Conservation (phyloP, 2,329 filamentous ascomycete species). For the Parastagonospora nodorum region DNA sequence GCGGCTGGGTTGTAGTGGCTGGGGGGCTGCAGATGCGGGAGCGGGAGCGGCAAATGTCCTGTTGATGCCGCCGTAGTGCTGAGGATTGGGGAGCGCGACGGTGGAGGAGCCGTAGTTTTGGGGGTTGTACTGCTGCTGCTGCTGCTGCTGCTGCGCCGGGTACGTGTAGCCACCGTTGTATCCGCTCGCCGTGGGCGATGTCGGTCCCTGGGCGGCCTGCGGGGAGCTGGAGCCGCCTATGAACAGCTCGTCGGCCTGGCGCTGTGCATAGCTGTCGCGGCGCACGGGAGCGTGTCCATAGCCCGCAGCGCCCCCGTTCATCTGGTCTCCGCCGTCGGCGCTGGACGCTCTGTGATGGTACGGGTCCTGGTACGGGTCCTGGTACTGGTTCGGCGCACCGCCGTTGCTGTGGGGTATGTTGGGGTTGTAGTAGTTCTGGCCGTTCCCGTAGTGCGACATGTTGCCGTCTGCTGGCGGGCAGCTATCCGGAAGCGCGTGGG, state of each 20-base stretch:
- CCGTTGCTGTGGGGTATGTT: constrained; percentile 49
- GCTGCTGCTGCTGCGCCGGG: constrained; percentile 39
- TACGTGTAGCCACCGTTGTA: constrained; percentile 51
- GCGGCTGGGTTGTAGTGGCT: constrained; percentile 54
- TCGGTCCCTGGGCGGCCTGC: constrained; percentile 31
- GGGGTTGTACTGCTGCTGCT: constrained; percentile 62
- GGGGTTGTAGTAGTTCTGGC: constrained; percentile 56
- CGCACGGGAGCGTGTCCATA: constrained; percentile 46
- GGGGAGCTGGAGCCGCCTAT: constrained; percentile 49
- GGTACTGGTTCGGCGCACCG: constrained; percentile 43
- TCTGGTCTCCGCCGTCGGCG: constrained; percentile 78
- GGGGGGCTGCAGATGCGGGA: constrained; percentile 29
- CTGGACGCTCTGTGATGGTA: constrained; percentile 65
- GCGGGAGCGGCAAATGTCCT: constrained; percentile 39
- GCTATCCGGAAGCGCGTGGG: constrained; percentile 19
- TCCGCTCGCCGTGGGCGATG: constrained; percentile 31
- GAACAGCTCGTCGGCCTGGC: constrained; percentile 66
- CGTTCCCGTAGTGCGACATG: constrained; percentile 64
- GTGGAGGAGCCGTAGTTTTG: constrained; percentile 60
- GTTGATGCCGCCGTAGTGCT: constrained; percentile 58
- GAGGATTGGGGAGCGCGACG: constrained; percentile 62
- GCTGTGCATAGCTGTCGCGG: constrained; percentile 42
- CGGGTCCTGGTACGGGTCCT: constrained; percentile 44
- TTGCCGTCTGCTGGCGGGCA: constrained; percentile 19
- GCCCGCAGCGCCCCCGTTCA: constrained; percentile 52